A percentile compares a stretch with the other conserved stretches of the same genome.
Conservation (phyloP, 768 basidiomycete species). For the Macrocybe gigantea region DNA sequence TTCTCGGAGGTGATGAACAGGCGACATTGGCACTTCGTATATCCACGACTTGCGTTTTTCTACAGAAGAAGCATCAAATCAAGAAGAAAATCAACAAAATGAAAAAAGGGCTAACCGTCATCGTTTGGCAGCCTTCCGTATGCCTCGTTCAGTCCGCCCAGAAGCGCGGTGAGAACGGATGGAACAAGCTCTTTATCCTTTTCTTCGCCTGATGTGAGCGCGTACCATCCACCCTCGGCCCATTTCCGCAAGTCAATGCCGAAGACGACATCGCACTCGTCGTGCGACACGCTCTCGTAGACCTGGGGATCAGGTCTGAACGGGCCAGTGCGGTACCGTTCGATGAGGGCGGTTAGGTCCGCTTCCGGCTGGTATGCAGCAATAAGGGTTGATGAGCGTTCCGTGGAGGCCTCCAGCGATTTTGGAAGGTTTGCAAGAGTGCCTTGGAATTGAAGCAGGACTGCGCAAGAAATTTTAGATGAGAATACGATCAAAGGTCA, state of each 20-base stretch:
- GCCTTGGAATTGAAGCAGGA: constrained; percentile 82
- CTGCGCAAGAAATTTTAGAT: constrained; percentile 25
- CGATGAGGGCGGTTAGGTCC: constrained; percentile 82
- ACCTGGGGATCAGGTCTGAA: constrained; percentile 84
- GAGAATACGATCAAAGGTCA: neutral
- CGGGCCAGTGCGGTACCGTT: constrained; percentile 88
- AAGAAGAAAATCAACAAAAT: neutral
- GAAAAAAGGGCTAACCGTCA: constrained; percentile 38
- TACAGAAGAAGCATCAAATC: constrained; percentile 14
- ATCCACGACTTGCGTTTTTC: constrained; percentile 92
- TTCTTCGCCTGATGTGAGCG: constrained; percentile 46
- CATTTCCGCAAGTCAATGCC: constrained; percentile 89
- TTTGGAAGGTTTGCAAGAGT: constrained; percentile 70
- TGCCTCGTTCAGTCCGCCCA: constrained; percentile 56
- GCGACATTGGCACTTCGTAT: constrained; percentile 84
- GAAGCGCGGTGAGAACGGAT: constrained; percentile 62
- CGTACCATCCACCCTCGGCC: constrained; percentile 79
- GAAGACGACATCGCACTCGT: constrained; percentile 82
- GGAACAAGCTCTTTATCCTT: constrained; percentile 63
- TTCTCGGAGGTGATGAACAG: constrained; percentile 83
- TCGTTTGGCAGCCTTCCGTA: constrained; percentile 61
- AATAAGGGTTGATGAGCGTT: constrained; percentile 69
- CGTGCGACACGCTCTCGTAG: constrained; percentile 81
- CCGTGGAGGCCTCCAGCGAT: constrained; percentile 55
- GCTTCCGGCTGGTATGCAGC: constrained; percentile 85